Conservation (phyloP, 495 filamentous ascomycete species). For the Barbatosphaeria neglecta region DNA sequence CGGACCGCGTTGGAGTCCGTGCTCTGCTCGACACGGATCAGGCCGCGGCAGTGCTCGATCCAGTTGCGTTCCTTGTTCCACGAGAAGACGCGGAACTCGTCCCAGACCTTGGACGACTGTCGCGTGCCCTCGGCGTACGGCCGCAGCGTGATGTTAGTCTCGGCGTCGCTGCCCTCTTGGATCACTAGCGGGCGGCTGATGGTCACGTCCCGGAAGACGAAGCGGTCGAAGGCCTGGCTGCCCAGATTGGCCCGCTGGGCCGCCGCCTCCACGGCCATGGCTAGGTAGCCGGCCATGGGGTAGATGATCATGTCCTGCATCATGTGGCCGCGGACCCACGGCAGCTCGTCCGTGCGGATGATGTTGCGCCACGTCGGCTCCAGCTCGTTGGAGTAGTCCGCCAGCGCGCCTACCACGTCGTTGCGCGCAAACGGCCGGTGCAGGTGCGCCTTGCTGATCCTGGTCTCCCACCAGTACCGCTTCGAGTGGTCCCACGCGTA, state of each 20-base stretch:
- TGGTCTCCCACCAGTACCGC: slow-evolving; percentile 27
- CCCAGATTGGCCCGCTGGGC: background rate
- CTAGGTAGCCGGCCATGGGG: slow-evolving; percentile 41
- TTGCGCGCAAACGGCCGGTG: slow-evolving; percentile 15
- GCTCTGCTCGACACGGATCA: slow-evolving; percentile 13
- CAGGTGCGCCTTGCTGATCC: slow-evolving; percentile 13
- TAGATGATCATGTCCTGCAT: slow-evolving; percentile 32
- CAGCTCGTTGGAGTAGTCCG: slow-evolving; percentile 10
- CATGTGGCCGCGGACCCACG: slow-evolving; percentile 38
- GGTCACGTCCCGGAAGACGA: slow-evolving; percentile 28
- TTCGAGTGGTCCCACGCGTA: slow-evolving; percentile 35
- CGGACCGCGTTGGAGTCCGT: background rate
- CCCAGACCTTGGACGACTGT: slow-evolving; percentile 22
- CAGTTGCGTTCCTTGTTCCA: slow-evolving; percentile 28
- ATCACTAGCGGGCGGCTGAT: slow-evolving; percentile 30
- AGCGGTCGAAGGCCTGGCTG: slow-evolving; percentile 5
- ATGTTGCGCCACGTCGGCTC: slow-evolving; percentile 28
- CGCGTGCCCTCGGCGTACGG: slow-evolving; percentile 27
- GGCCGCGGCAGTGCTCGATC: slow-evolving; percentile 21
- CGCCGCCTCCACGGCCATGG: slow-evolving; percentile 39
- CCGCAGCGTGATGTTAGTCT: slow-evolving; percentile 28
- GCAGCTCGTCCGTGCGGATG: slow-evolving; percentile 26
- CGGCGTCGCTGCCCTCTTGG: slow-evolving; percentile 22
- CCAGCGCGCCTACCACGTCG: slow-evolving; percentile 28
- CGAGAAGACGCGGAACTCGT: slow-evolving; percentile 29